Conservation (phyloP, 257 asterid species). For the Verbascum thapsus region DNA sequence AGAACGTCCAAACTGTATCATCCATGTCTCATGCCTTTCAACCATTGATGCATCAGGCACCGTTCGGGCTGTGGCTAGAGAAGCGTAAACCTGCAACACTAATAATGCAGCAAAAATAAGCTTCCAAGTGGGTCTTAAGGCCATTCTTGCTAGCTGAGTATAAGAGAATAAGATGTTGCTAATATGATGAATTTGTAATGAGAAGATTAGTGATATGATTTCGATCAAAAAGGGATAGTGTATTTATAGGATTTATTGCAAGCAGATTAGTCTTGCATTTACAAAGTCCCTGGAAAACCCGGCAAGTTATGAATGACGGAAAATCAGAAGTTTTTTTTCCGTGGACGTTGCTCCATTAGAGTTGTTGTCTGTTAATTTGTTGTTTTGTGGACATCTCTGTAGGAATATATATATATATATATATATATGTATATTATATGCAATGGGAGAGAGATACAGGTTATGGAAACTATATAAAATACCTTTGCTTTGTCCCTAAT, state of each 20-base stretch:
- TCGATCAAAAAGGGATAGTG: neutral
- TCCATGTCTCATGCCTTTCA: slow-evolving; percentile 41
- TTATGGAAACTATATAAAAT: too few relatives aligned
- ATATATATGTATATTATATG: slow-evolving; percentile 14
- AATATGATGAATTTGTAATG: neutral
- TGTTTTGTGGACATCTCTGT: too few relatives aligned
- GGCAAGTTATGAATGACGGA: slow-evolving; percentile 24
- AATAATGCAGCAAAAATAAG: slow-evolving; percentile 22
- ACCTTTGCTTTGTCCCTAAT: too few relatives aligned
- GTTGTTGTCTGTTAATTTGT: neutral
- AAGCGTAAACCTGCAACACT: slow-evolving; percentile 22
- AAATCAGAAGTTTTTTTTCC: slow-evolving; percentile 7
- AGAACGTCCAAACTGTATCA: slow-evolving; percentile 32
- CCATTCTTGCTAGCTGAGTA: neutral
- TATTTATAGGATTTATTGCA: slow-evolving; percentile 27
- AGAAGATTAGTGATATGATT: neutral
- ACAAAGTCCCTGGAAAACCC: slow-evolving; percentile 18
- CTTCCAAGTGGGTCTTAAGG: neutral
- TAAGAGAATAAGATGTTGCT: neutral
- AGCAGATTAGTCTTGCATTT: neutral
- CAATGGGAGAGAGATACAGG: neutral
- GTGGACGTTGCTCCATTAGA: slow-evolving; percentile 14
- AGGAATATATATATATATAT: too few relatives aligned
- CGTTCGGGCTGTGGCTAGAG: slow-evolving; percentile 22
- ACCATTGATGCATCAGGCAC: slow-evolving; percentile 28